phyloP scores from a whole-genome alignment of 139 green algal species.

The Picochlorum sp. region DNA sequence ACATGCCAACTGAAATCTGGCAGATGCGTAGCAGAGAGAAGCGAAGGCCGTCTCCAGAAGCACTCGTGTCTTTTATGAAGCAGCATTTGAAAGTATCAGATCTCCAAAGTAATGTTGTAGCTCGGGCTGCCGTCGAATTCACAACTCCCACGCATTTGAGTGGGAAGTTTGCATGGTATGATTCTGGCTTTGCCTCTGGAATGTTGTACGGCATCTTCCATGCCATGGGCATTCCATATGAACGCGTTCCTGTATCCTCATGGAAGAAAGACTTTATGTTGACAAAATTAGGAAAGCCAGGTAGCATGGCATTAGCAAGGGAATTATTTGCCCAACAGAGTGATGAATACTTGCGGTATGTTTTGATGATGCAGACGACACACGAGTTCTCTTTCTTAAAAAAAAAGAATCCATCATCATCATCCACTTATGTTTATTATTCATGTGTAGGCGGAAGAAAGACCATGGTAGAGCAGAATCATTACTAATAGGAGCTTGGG shows the following conservation, averaged over 20 bases:
- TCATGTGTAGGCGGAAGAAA: slow-evolving; percentile 53
- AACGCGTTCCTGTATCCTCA: slow-evolving; percentile 1
- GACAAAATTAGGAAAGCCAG: slow-evolving; percentile 48
- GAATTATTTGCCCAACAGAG: slow-evolving; percentile 30
- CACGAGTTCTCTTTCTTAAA: no score
- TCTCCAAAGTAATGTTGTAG: neutral
- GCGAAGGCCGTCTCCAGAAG: slow-evolving; percentile 6
- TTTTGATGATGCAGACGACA: neutral
- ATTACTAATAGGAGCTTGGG: slow-evolving; percentile 69
- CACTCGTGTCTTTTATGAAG: slow-evolving; percentile 22
- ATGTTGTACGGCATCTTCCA: slow-evolving; percentile 46
- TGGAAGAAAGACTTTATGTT: slow-evolving; percentile 62
- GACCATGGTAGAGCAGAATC: slow-evolving; percentile 77
- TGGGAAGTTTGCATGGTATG: slow-evolving; percentile 46
- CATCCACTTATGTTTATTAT: neutral
- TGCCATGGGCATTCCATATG: slow-evolving; percentile 35
- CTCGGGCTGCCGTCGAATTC: slow-evolving; percentile 38
- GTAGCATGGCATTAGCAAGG: slow-evolving; percentile 43
- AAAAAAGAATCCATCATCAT: no score
- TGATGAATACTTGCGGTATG: neutral
- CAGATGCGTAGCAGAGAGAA: slow-evolving; percentile 15
- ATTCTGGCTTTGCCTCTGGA: slow-evolving; percentile 34
- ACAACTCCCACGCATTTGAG: slow-evolving; percentile 33
- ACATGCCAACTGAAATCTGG: slow-evolving; percentile 42
- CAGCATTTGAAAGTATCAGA: neutral